phyloP scores from a whole-genome alignment of 305 asterid species.

The Plantago lanceolata region DNA sequence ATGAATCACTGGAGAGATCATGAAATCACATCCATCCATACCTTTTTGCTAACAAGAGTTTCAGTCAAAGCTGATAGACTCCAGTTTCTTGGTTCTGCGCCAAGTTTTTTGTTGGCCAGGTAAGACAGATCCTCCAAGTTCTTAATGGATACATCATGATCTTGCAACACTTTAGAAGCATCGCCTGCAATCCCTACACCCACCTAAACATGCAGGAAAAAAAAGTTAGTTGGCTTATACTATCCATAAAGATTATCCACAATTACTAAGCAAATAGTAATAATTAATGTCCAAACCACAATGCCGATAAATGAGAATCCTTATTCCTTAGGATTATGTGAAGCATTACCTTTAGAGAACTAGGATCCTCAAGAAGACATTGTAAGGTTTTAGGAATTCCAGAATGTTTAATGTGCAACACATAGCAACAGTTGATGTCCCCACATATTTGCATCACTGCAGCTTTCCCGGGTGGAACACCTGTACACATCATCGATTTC shows the following conservation, averaged over 20 bases:
- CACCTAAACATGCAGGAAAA: conserved; percentile 52
- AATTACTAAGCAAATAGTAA: too few relatives aligned
- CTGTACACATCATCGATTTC: conserved; percentile 35
- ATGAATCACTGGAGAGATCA: background rate
- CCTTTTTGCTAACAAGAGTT: conserved; percentile 70
- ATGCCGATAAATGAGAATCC: conserved; percentile 14
- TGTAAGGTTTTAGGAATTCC: conserved; percentile 67
- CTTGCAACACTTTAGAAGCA: conserved; percentile 50
- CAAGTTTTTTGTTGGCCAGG: conserved; percentile 69
- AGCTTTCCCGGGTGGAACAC: conserved; percentile 76
- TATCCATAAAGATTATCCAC: conserved; percentile 13
- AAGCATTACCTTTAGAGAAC: conserved; percentile 59
- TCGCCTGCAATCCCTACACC: conserved; percentile 70
- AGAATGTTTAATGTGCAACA: conserved; percentile 73
- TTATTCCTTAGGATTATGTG: background rate
- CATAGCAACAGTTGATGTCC: conserved; percentile 54
- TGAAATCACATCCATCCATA: conserved; percentile 22
- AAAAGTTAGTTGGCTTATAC: conserved; percentile 20
- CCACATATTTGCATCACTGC: conserved; percentile 93
- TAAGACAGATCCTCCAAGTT: conserved; percentile 61
- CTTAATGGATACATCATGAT: conserved; percentile 56
- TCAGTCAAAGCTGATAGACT: conserved; percentile 72
- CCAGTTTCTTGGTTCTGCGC: conserved; percentile 62
- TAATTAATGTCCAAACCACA: too few relatives aligned
- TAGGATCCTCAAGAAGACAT: conserved; percentile 62